These are phyloP conservation scores for Rhazya stricta DNA, from an alignment of 257 asterid species.

Conservation along the genomic window DNA sequence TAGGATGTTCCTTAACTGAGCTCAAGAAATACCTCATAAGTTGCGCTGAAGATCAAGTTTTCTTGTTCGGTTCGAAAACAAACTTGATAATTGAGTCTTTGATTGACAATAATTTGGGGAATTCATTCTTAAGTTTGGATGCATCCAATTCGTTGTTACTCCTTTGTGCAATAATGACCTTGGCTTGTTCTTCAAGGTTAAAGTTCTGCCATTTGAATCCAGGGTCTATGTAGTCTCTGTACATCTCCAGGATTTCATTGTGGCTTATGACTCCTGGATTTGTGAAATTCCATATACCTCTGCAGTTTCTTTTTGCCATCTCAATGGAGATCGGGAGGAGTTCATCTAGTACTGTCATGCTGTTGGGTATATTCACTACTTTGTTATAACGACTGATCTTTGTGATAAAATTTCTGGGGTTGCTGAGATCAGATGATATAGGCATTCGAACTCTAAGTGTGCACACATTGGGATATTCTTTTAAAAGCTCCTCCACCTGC, in stretches of 20 bases:
- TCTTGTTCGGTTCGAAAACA: conserved; percentile 23
- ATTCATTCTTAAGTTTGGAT: conserved; percentile 20
- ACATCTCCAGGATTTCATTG: conserved; percentile 78
- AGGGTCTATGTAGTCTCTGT: conserved; percentile 61
- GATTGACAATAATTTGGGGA: conserved; percentile 11
- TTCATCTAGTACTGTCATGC: conserved; percentile 85
- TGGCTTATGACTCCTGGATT: conserved; percentile 84
- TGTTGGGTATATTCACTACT: conserved; percentile 86
- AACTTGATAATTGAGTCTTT: conserved; percentile 24
- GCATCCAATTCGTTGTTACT: conserved; percentile 26
- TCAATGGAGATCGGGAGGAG: conserved; percentile 78
- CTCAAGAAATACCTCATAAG: no score
- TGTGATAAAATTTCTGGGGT: conserved; percentile 83
- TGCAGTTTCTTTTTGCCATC: conserved; percentile 84
- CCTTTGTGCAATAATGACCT: conserved; percentile 19
- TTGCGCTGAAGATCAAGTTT: conserved; percentile 12
- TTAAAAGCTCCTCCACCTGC: conserved; percentile 82
- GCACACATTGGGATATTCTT: conserved; percentile 73
- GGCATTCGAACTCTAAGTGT: conserved; percentile 87
- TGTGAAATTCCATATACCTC: conserved; percentile 84
- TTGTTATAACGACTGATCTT: conserved; percentile 64
- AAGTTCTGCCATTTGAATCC: conserved; percentile 36
- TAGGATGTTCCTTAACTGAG: no score
- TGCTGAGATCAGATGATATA: conserved; percentile 66
- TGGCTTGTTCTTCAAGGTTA: conserved; percentile 23